Base-by-base conservation (phyloP, 208 protist genomes). In the Angomonas deanei region DNA sequence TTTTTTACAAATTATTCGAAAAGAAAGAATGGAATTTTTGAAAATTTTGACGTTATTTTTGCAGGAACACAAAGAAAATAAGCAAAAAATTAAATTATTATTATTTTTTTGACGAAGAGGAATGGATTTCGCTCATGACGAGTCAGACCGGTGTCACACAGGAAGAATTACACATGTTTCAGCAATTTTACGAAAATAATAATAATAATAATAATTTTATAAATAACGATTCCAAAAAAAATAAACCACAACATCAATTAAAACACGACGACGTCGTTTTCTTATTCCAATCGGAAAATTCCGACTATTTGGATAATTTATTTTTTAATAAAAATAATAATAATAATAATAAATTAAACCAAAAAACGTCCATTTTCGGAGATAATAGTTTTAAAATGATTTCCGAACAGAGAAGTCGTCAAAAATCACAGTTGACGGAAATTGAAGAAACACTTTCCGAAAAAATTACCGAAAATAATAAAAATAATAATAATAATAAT, bases 11-110 rank as follows among this genome's bases (percentile, higher is more conserved):
- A n/a, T 42, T n/a, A 42, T 42, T 42, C 36, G 36, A 8, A 15
- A 42, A 42, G 36, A 42, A 42, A 8, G 36, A 42, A 42, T n/a
- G 15, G 36, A 42, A 42, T 42, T 24, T 68, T n/a, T 36, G 6
- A 19, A 59, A 34, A 19, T 49, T 70, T 26, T 46, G 42, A 1
- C 30, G 63, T 66, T 48, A 31, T 42, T 42, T 42, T 42, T 42
- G 15, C 11, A 42, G 36, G 36, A 42, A 15, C 11, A n/a, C n/a
- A 42, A 42, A 15, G 36, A 42, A 15, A n/a, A 42, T 8, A 15
- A 42, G 36, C 8, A 42, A 15, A 42, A 15, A 15, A 42, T n/a
- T n/a, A 42, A 42, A 42, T 42, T 42, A 42, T 42, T 42, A 42
- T 42, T 56, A 17, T 33, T 39, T 33, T 5, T 50, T 55, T 54